Percentiles rank a stretch among this genome's conserved stretches.
phyloP scores from a whole-genome alignment of 139 green algal species.

The Closterium sp. region DNA sequence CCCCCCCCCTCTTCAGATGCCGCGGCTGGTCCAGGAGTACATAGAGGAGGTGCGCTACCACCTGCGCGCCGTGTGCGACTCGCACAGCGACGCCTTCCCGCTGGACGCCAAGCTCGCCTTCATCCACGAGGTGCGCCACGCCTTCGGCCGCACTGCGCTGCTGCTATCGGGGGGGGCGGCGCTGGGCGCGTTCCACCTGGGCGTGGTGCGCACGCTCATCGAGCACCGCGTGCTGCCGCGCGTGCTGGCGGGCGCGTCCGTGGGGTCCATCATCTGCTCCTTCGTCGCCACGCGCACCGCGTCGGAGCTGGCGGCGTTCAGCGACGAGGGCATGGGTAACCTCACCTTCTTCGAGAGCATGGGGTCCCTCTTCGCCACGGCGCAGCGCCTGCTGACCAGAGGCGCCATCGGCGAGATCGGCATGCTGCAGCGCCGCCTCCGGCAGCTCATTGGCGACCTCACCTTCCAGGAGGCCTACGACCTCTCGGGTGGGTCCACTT shows the following conservation, averaged over 20 bases:
- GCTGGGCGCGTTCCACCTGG: slow-evolving; percentile 92
- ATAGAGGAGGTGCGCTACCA: slow-evolving; percentile 83
- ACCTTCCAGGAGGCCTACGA: slow-evolving; percentile 69
- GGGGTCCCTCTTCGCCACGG: slow-evolving; percentile 43
- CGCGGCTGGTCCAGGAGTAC: slow-evolving; percentile 87
- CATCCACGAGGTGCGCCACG: slow-evolving; percentile 87
- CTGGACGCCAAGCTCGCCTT: slow-evolving; percentile 88
- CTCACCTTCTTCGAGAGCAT: slow-evolving; percentile 55
- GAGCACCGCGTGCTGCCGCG: slow-evolving; percentile 86
- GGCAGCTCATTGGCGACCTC: slow-evolving; percentile 58
- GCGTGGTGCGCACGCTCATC: slow-evolving; percentile 86
- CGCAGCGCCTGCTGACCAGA: slow-evolving; percentile 50
- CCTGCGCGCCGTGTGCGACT: slow-evolving; percentile 57
- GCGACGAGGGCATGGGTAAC: slow-evolving; percentile 43
- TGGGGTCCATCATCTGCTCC: slow-evolving; percentile 73
- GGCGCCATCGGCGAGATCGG: slow-evolving; percentile 57
- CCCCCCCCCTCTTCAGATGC: slow-evolving; percentile 33
- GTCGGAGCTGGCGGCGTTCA: slow-evolving; percentile 50
- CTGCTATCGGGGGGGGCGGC: slow-evolving; percentile 89
- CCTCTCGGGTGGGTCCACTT: slow-evolving; percentile 62
- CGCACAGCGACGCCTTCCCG: slow-evolving; percentile 55
- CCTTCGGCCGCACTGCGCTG: slow-evolving; percentile 92
- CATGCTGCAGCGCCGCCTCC: slow-evolving; percentile 49
- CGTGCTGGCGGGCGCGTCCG: slow-evolving; percentile 84
- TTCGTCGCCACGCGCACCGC: slow-evolving; percentile 42